Percentiles rank a stretch among this genome's conserved stretches.
These are phyloP conservation scores for Batkoa obscura DNA, from an alignment of 371 early-diverging fungal species.

Conservation along the genomic window DNA sequence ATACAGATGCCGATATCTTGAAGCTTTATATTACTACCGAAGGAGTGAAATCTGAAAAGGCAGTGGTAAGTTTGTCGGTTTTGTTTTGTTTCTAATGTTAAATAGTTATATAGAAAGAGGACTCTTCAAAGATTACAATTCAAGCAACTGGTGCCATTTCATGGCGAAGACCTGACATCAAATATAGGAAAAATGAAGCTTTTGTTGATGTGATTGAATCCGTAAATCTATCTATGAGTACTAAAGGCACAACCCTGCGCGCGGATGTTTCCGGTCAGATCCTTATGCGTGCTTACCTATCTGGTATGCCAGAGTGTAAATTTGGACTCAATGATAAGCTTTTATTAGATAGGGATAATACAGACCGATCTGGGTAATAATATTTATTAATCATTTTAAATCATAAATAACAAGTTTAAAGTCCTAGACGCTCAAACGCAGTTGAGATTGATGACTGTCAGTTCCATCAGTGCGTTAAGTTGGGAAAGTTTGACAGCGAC, in stretches of 20 bases:
- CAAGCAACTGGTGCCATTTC: conserved; percentile 80
- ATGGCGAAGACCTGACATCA: conserved; percentile 75
- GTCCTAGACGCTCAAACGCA: conserved; percentile 27
- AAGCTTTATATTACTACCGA: conserved; percentile 81
- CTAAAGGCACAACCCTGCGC: conserved; percentile 54
- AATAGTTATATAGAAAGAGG: conserved; percentile 18
- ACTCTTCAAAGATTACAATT: conserved; percentile 65
- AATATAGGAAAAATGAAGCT: conserved; percentile 76
- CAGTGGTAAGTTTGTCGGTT: conserved; percentile 17
- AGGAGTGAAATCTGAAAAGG: conserved; percentile 58
- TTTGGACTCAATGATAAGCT: conserved; percentile 70
- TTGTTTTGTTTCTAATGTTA: neutral
- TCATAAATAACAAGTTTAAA: neutral
- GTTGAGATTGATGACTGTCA: conserved; percentile 81
- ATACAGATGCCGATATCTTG: conserved; percentile 68
- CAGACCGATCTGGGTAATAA: conserved; percentile 11
- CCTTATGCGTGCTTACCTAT: conserved; percentile 50
- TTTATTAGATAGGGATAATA: conserved; percentile 44
- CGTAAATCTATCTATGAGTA: conserved; percentile 64
- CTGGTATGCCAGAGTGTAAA: conserved; percentile 61
- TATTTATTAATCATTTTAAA: neutral
- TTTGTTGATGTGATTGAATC: conserved; percentile 81
- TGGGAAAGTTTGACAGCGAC: conserved; percentile 62
- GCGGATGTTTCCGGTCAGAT: conserved; percentile 69
- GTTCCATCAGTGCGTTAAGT: conserved; percentile 81